Evolutionary conservation across 2,329 filamentous ascomycete species (phyloP).

Genomic region (Xylaria digitata): DNA sequence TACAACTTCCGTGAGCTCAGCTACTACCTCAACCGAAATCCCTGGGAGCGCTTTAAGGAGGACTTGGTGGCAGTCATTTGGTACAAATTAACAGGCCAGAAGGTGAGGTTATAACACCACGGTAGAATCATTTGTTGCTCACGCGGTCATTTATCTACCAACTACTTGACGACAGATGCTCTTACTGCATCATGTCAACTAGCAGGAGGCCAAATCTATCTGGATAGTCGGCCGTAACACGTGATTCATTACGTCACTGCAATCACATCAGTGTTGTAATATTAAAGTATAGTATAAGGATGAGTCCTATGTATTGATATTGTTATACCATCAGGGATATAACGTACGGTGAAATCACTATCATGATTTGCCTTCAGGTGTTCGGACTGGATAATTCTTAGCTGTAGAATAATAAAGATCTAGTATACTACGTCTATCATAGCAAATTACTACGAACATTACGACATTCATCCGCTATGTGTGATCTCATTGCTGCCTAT

Average conservation of each 20-base stretch:
- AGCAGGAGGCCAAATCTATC: background rate
- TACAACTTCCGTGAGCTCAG: conserved; percentile 93
- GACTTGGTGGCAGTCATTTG: conserved; percentile 70
- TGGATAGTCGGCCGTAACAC: background rate
- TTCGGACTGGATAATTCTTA: background rate
- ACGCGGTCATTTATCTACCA: background rate
- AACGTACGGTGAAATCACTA: conserved; percentile 5
- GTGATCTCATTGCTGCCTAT: background rate
- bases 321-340: conserved; percentile 33
- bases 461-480: background rate
- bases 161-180: background rate
- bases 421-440: background rate
- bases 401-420: background rate
- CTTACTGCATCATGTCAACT: background rate
- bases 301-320: conserved; percentile 41
- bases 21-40: conserved; percentile 85
- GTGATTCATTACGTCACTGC: background rate
- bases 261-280: background rate
- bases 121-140: background rate
- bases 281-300: conserved; percentile 12
- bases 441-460: too few relatives aligned
- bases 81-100: conserved; percentile 72
- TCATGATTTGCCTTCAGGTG: background rate
- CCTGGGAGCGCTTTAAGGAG: conserved; percentile 82
- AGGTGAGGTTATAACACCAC: conserved; percentile 63